Base-by-base conservation (phyloP, 257 asterid species). In the Solanum chmielewskii region DNA sequence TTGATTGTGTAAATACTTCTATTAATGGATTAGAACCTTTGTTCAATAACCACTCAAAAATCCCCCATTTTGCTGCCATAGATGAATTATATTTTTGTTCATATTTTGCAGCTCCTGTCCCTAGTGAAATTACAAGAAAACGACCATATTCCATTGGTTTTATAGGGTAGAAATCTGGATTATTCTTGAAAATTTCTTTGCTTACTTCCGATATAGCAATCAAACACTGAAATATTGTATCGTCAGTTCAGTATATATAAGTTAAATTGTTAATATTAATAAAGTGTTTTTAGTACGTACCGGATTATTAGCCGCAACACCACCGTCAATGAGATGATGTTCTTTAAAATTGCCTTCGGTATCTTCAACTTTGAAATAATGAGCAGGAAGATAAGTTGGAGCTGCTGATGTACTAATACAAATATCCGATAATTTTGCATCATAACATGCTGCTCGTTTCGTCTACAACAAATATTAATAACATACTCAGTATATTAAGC, bases 291-390 rank as follows among this genome's bases (percentile, higher is more conserved):
- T 64, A 64, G 33, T 64, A 64, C 35, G 8, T 90, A 93, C 95
- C 49, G 97, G 97, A 92, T 94, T 94, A 86, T 94, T 92, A n/a
- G 97, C 94, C 7, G 91, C 92, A 33, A 92, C 92, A 14, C 91
- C 92, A 23, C 97, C 95, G 70, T 94, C 97, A 13, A 93, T 49
- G 4, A 94, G 93, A 83, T 94, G 59, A 90, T 88, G 93, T 6
- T 89, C 91, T 41, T 83, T 75, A 2, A 56, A 4, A 2, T 91
- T 68, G 37, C 90, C 94, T 31, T 88, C 33, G 0, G 16, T 35
- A 77, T 68, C 91, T 33, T 83, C 56, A 62, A 78, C 91, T 49
- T 47, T 90, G 87, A 94, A 94, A 83, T 59, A 16, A 86, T 94
- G 86, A 21, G 93, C 91, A 1, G 95, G 95, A 44, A 93, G 87